Conservation (phyloP, 2,329 filamentous ascomycete genomes). For the Alternaria novae-zelandiae region DNA sequence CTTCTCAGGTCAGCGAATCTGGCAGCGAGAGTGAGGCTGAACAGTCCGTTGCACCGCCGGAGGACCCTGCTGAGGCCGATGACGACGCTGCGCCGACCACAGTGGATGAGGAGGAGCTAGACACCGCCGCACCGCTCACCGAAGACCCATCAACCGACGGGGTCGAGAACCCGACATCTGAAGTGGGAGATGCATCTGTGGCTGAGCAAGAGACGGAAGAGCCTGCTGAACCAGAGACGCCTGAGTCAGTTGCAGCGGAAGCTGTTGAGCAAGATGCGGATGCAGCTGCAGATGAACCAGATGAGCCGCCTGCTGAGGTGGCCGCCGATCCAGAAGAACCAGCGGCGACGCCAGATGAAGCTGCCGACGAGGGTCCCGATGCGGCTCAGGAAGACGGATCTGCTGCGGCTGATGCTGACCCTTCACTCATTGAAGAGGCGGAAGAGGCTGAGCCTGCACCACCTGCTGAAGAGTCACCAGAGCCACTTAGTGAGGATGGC, state of each 20-base stretch:
- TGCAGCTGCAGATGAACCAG: not conserved
- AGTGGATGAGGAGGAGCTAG: not conserved
- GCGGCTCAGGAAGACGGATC: not conserved
- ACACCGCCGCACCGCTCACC: not conserved
- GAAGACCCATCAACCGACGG: not conserved
- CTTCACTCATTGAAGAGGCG: not conserved
- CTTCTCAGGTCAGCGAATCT: not conserved
- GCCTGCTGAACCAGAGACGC: constrained; percentile 1
- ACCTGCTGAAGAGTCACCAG: not conserved
- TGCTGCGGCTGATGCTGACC: not conserved
- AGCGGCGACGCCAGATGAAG: not conserved
- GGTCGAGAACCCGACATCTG: not conserved
- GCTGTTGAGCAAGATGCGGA: not conserved
- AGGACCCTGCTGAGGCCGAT: not conserved
- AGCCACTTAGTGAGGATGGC: not conserved
- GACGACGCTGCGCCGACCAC: not conserved
- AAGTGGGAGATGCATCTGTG: not conserved
- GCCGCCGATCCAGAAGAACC: not conserved
- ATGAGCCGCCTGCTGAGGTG: not conserved
- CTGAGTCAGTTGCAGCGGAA: not conserved
- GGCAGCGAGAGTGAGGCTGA: not conserved
- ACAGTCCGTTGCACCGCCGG: not conserved
- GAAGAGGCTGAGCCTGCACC: not conserved
- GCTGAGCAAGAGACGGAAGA: not conserved
- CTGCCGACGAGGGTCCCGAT: not conserved